Percentiles rank a stretch among this genome's conserved stretches.
Evolutionary conservation across 2,329 filamentous ascomycete genomes (phyloP).

Genomic region (Aschersonia sp.): DNA sequence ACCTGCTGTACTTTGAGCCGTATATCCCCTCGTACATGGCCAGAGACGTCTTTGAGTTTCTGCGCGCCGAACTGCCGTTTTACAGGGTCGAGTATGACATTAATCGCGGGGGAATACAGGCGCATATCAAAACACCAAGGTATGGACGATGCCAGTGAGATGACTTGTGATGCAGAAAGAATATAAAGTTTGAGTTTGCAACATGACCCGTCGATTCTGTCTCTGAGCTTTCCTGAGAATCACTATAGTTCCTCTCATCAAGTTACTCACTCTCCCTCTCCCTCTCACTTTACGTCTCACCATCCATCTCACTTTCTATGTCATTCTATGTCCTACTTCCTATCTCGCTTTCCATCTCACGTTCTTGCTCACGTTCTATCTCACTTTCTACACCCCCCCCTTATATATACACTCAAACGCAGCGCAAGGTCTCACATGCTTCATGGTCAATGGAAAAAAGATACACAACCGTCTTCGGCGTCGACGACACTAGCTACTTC

Average conservation of each 20-base stretch:
- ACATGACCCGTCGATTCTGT: too few relatives aligned
- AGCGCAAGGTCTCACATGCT: not conserved
- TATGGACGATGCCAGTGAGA: slow-evolving; percentile 6
- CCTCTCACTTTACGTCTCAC: too few relatives aligned
- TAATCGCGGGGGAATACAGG: slow-evolving; percentile 46
- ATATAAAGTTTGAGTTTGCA: too few relatives aligned
- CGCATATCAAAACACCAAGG: slow-evolving; percentile 42
- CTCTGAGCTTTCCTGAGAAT: too few relatives aligned
- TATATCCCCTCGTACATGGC: slow-evolving; percentile 46
- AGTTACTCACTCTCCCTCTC: too few relatives aligned
- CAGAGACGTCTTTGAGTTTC: slow-evolving; percentile 51
- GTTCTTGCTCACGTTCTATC: too few relatives aligned
- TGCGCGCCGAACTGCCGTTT: slow-evolving; percentile 58
- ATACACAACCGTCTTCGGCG: slow-evolving; percentile 40
- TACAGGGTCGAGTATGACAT: slow-evolving; percentile 64
- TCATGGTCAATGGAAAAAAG: slow-evolving; percentile 6
- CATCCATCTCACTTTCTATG: too few relatives aligned
- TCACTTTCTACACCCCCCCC: too few relatives aligned
- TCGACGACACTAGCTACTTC: slow-evolving; percentile 51
- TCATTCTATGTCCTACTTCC: too few relatives aligned
- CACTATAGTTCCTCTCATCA: too few relatives aligned
- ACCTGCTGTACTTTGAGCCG: slow-evolving; percentile 62
- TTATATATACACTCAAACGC: not conserved
- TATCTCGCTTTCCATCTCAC: too few relatives aligned
- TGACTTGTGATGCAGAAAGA: not conserved